Conservation (phyloP, 106 monocot species). For the Dactylorhiza incarnata region DNA sequence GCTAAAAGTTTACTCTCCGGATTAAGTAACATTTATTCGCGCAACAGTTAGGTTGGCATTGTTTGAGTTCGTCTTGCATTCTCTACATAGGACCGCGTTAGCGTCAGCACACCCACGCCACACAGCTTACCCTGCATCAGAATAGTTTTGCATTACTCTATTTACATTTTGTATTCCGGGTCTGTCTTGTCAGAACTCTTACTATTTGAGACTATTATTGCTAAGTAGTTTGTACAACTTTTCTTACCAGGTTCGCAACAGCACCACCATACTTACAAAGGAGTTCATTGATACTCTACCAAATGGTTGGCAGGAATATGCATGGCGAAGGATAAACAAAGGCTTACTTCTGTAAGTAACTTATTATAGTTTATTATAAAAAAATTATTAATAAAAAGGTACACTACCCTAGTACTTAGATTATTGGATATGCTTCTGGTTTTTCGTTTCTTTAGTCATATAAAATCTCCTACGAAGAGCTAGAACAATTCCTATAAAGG, state of each 20-base stretch:
- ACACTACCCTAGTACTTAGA: not conserved
- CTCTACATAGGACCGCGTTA: too few species aligned
- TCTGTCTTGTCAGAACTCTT: not conserved
- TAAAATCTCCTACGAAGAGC: not conserved
- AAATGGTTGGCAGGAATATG: conserved; percentile 98
- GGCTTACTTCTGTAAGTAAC: conserved; percentile 76
- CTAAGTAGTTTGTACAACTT: not conserved
- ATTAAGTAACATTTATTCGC: too few species aligned
- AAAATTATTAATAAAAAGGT: not conserved
- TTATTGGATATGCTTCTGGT: not conserved
- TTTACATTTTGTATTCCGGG: not conserved
- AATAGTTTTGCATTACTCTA: not conserved
- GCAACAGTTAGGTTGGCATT: too few species aligned
- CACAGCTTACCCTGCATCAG: too few species aligned
- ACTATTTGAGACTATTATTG: not conserved
- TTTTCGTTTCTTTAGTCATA: not conserved
- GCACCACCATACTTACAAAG: conserved; percentile 87
- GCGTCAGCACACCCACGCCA: too few species aligned
- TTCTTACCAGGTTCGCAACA: conserved; percentile 70
- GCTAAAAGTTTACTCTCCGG: too few species aligned
- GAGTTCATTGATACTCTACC: conserved; percentile 93
- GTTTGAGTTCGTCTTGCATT: too few species aligned
- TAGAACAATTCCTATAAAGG: not conserved
- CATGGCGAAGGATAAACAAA: conserved; percentile 95
- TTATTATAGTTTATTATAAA: not conserved